phyloP scores from a whole-genome alignment of 805 yeast genomes.

The Yarrowia yakushimensis region DNA sequence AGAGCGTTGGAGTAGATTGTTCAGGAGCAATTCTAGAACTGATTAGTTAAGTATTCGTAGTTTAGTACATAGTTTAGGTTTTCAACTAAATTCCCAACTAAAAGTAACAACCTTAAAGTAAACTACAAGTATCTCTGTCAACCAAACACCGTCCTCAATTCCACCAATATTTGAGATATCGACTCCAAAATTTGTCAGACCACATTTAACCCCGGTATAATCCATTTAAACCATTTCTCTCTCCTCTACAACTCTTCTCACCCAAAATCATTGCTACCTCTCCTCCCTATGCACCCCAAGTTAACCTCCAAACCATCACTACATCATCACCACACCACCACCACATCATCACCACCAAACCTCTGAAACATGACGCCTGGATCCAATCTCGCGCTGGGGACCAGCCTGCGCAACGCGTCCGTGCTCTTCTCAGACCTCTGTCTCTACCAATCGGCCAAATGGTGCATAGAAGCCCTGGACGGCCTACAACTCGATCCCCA shows the following conservation, averaged over 20 bases:
- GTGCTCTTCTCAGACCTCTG: conserved; percentile 13
- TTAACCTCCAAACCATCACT: not conserved
- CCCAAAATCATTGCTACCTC: not conserved
- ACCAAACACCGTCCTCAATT: no score
- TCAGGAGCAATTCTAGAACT: no score
- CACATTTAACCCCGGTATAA: no score
- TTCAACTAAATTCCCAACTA: no score
- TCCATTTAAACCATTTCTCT: no score
- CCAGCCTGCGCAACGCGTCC: not conserved
- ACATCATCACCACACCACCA: not conserved
- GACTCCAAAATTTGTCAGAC: no score
- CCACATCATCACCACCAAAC: not conserved
- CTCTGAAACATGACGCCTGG: not conserved
- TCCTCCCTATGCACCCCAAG: not conserved
- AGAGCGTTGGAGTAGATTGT: no score
- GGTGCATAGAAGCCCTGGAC: conserved; percentile 13
- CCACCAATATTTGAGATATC: no score
- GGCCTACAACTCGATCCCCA: not conserved
- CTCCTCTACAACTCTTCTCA: not conserved
- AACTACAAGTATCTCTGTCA: no score
- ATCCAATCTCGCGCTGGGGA: not conserved
- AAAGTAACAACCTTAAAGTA: no score
- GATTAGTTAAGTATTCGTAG: no score
- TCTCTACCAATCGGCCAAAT: conserved; percentile 21
- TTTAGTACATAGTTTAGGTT: no score